A percentile compares a stretch with the other conserved stretches of the same genome.
phyloP scores from a whole-genome alignment of 352 stramenopile species.

The Aphanomyces euteiches region DNA sequence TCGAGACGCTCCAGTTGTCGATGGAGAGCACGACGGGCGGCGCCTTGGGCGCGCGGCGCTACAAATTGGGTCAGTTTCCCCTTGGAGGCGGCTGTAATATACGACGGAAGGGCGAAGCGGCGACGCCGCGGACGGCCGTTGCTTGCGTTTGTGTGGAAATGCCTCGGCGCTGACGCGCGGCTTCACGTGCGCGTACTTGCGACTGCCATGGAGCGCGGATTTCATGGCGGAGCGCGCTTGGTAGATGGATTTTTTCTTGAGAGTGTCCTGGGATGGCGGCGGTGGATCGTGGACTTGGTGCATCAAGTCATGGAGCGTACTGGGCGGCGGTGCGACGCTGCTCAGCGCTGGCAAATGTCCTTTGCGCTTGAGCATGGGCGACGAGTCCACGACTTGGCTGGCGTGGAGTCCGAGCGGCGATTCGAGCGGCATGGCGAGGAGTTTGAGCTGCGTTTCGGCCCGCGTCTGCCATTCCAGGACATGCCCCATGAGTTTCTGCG shows the following conservation, averaged over 20 bases:
- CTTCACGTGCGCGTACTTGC: conserved; percentile 28
- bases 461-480: conserved; percentile 49
- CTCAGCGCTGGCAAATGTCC: conserved; percentile 55
- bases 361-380: conserved; percentile 70
- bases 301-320: conserved; percentile 61
- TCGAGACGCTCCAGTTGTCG: not conserved
- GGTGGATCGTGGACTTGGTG: conserved; percentile 39
- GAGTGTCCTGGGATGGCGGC: conserved; percentile 20
- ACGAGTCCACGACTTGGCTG: conserved; percentile 52
- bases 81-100: too few relatives aligned
- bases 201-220: not conserved
- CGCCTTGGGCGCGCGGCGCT: not conserved
- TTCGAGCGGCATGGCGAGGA: conserved; percentile 68
- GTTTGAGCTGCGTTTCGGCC: conserved; percentile 59
- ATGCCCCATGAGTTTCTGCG: conserved; percentile 5
- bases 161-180: conserved; percentile 12
- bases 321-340: conserved; percentile 42
- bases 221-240: not conserved
- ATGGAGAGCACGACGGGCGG: not conserved
- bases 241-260: conserved; percentile 28
- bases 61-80: too few relatives aligned
- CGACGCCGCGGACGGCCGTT: not conserved
- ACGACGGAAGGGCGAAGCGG: too few relatives aligned
- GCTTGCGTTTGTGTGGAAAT: not conserved
- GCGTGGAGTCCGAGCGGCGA: conserved; percentile 41